These are phyloP conservation scores for Amanita exitialis DNA, from an alignment of 768 basidiomycete species.

Conservation along the genomic window DNA sequence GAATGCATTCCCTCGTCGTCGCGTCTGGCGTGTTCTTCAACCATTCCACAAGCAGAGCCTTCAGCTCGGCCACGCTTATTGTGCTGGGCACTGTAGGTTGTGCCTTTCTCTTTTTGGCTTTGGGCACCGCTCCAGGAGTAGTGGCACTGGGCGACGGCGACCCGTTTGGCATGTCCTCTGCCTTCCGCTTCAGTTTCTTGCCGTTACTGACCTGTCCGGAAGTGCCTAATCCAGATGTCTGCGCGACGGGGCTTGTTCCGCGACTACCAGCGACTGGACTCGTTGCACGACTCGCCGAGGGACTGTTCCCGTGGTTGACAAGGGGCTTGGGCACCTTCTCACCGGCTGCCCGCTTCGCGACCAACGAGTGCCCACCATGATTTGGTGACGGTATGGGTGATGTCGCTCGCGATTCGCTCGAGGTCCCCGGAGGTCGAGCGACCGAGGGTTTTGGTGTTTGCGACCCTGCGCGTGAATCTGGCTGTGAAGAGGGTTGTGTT, in stretches of 20 bases:
- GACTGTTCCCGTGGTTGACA: slow-evolving; percentile 48
- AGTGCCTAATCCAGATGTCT: slow-evolving; percentile 17
- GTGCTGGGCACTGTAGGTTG: slow-evolving; percentile 22
- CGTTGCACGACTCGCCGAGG: slow-evolving; percentile 45
- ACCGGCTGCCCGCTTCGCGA: slow-evolving; percentile 80
- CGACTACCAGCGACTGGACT: slow-evolving; percentile 37
- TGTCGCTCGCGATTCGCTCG: slow-evolving; percentile 42
- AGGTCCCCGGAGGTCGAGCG: slow-evolving; percentile 20
- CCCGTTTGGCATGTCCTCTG: slow-evolving; percentile 27
- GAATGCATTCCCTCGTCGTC: slow-evolving; percentile 72
- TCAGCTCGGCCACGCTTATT: slow-evolving; percentile 44
- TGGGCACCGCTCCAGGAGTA: slow-evolving; percentile 16
- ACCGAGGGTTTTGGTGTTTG: slow-evolving; percentile 29
- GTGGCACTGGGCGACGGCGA: slow-evolving; percentile 9
- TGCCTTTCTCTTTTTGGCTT: slow-evolving; percentile 53
- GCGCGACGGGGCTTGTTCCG: slow-evolving; percentile 31
- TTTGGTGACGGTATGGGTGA: slow-evolving; percentile 47
- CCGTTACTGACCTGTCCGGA: slow-evolving; percentile 20
- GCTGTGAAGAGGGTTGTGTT: slow-evolving; percentile 28
- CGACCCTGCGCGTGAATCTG: slow-evolving; percentile 20
- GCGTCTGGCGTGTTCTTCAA: slow-evolving; percentile 57
- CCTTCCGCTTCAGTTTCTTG: slow-evolving; percentile 33
- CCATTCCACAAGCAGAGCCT: slow-evolving; percentile 68
- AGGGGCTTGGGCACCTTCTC: slow-evolving; percentile 60
- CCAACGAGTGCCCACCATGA: slow-evolving; percentile 66